These are phyloP conservation scores for Umbelopsis sp. DNA, from an alignment of 192 early-diverging fungal genomes.

Conservation along the genomic window DNA sequence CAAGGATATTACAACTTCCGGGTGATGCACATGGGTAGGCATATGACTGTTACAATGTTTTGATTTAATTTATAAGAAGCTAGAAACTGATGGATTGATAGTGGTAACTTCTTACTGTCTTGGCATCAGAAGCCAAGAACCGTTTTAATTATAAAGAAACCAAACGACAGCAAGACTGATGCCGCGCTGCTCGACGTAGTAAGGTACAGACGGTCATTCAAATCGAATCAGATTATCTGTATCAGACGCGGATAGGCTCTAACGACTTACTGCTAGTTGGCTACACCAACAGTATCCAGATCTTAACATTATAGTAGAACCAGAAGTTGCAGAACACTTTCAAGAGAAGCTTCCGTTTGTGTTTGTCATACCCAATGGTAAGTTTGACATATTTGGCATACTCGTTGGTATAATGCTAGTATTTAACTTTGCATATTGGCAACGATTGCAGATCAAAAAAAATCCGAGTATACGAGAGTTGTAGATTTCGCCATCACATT, in stretches of 20 bases:
- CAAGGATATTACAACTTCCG: constrained; percentile 49
- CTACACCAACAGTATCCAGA: constrained; percentile 62
- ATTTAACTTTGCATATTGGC: background rate
- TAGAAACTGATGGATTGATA: constrained; percentile 1
- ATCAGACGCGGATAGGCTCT: background rate
- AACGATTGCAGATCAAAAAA: constrained; percentile 30
- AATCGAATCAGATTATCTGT: background rate
- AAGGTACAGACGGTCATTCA: constrained; percentile 39
- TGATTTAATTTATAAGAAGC: background rate
- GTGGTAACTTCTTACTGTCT: constrained; percentile 50
- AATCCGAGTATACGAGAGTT: constrained; percentile 63
- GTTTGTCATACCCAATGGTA: constrained; percentile 55
- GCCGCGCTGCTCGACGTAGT: constrained; percentile 66
- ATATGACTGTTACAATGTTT: too few species aligned
- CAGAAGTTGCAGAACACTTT: constrained; percentile 60
- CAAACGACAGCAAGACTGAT: constrained; percentile 65
- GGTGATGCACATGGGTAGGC: constrained; percentile 55
- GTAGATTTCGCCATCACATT: constrained; percentile 91
- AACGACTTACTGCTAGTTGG: constrained; percentile 51
- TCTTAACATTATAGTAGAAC: constrained; percentile 73
- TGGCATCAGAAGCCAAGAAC: constrained; percentile 70
- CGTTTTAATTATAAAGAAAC: constrained; percentile 83
- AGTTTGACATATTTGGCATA: background rate
- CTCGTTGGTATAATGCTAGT: background rate
- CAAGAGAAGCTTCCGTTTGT: constrained; percentile 50